These are phyloP conservation scores for Penicillium turbatum DNA, from an alignment of 495 filamentous ascomycete species.

Conservation along the genomic window DNA sequence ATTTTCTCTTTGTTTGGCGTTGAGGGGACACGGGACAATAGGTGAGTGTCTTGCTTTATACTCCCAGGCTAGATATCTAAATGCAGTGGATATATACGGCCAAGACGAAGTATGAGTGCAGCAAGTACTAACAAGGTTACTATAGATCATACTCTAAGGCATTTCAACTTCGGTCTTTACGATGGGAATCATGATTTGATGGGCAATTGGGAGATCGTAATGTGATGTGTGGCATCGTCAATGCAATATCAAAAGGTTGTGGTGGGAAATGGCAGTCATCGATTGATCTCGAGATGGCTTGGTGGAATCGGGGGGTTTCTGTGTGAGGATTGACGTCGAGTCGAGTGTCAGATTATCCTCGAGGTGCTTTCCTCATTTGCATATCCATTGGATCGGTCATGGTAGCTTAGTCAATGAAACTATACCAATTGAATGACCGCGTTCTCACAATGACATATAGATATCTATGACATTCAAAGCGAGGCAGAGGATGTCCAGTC, in stretches of 20 bases:
- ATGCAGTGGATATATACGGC: not conserved
- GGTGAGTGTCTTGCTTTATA: constrained; percentile 6
- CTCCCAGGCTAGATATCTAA: not conserved
- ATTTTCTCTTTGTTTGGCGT: constrained; percentile 16
- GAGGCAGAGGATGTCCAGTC: not conserved
- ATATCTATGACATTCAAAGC: not conserved
- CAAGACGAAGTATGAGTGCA: not conserved
- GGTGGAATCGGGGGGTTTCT: not conserved
- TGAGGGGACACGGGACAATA: constrained; percentile 13
- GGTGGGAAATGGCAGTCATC: not conserved
- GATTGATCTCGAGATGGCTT: not conserved
- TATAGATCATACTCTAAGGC: constrained; percentile 4
- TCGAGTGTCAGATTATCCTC: not conserved
- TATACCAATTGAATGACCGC: not conserved
- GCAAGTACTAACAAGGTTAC: not conserved
- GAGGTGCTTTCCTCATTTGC: not conserved
- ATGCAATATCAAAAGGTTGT: not conserved
- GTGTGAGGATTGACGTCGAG: not conserved
- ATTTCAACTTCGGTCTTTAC: constrained; percentile 1
- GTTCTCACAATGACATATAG: not conserved
- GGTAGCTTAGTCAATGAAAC: not conserved
- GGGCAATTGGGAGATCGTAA: not conserved
- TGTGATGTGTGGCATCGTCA: not conserved
- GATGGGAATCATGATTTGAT: not conserved
- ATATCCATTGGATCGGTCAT: not conserved